Conservation (phyloP, 345 rosid species). For the Aquilaria malaccensis region DNA sequence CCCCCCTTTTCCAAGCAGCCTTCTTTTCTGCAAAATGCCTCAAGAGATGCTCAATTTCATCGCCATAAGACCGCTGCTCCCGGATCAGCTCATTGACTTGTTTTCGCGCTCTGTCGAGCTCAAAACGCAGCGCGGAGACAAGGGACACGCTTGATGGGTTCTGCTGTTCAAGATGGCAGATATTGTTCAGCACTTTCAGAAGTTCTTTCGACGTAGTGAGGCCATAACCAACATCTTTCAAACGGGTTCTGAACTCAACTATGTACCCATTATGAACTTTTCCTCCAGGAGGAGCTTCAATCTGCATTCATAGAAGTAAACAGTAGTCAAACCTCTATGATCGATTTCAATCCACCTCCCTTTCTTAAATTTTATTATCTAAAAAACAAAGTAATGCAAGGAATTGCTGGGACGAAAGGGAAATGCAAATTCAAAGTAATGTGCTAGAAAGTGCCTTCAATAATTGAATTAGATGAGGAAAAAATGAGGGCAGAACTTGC, state of each 20-base stretch:
- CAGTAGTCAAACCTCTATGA: neutral
- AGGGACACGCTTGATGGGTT: conserved; percentile 45
- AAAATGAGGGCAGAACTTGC: neutral
- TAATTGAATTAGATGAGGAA: too few species aligned
- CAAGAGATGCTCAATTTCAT: conserved; percentile 43
- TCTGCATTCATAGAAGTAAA: conserved; percentile 32
- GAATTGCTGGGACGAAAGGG: neutral
- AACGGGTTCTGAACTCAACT: conserved; percentile 26
- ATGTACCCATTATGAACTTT: conserved; percentile 23
- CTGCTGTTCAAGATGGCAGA: conserved; percentile 51
- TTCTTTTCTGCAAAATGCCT: conserved; percentile 55
- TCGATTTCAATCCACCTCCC: neutral
- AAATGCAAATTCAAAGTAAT: neutral
- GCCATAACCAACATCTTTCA: conserved; percentile 58
- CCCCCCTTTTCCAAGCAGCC: conserved; percentile 49
- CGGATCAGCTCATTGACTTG: conserved; percentile 47
- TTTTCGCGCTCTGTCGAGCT: conserved; percentile 54
- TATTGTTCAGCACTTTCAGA: conserved; percentile 53
- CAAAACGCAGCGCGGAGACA: conserved; percentile 51
- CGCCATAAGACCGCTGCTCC: conserved; percentile 29
- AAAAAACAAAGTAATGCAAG: too few species aligned
- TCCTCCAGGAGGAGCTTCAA: conserved; percentile 34
- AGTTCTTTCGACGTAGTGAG: conserved; percentile 73
- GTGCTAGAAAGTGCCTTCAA: neutral
- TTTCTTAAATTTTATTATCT: too few species aligned